Evolutionary conservation across 805 yeast species (phyloP).

Genomic region (Tetrapisispora pingtungensis): DNA sequence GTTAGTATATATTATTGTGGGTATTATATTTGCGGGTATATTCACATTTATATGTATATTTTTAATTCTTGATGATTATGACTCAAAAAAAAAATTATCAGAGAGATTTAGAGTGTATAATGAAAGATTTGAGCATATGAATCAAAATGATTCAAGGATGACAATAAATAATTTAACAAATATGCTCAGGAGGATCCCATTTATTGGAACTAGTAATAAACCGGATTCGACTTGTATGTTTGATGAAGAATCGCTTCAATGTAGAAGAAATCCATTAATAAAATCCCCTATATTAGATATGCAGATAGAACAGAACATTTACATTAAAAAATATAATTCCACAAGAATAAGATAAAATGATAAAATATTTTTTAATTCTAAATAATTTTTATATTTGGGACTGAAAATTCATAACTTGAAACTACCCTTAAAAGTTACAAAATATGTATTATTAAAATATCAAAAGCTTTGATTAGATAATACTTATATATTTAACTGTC

Average conservation of each 20-base stretch:
- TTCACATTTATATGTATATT: neutral
- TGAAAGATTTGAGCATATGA: neutral
- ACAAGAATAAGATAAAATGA: neutral
- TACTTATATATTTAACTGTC: neutral
- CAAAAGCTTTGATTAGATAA: neutral
- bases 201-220: neutral
- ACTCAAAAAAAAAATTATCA: constrained; percentile 28
- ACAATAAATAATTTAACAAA: neutral
- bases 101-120: neutral
- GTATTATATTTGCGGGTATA: constrained; percentile 48
- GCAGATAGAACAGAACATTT: neutral
- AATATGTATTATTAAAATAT: neutral
- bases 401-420: no score
- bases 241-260: neutral
- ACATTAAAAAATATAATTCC: neutral
- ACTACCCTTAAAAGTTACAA: neutral
- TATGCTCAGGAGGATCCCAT: neutral
- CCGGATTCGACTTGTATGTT: neutral
- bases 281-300: constrained; percentile 70
- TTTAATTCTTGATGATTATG: neutral
- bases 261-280: constrained; percentile 38
- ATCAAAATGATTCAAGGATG: neutral
- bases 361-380: no score
- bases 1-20: constrained; percentile 71
- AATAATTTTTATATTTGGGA: no score